Percentiles rank a stretch among this genome's conserved stretches.
These are phyloP conservation scores for Tremellales sp. DNA, from an alignment of 1,284 basidiomycete genomes.

Conservation along the genomic window DNA sequence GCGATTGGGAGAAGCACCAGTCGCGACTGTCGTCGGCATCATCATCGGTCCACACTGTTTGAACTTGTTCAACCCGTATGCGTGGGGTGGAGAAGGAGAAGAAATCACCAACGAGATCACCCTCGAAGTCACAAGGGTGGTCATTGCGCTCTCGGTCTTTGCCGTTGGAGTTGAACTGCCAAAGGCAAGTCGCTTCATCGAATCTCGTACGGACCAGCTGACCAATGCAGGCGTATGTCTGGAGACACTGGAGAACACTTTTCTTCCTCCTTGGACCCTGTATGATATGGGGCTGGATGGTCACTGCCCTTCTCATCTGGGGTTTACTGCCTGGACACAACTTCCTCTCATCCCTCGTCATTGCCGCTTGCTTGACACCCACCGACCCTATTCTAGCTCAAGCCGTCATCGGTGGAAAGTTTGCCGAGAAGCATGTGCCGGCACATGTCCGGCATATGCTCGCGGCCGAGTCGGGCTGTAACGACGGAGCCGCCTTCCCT, in stretches of 20 bases:
- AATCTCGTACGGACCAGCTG: neutral
- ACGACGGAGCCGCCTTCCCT: conserved; percentile 93
- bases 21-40: conserved; percentile 92
- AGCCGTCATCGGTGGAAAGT: conserved; percentile 86
- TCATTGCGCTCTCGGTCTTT: conserved; percentile 95
- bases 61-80: conserved; percentile 76
- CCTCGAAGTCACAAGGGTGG: conserved; percentile 88
- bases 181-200: conserved; percentile 52
- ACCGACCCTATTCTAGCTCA: conserved; percentile 73
- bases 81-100: conserved; percentile 62
- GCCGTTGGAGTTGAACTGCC: conserved; percentile 95
- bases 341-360: conserved; percentile 80
- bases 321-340: conserved; percentile 79
- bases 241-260: conserved; percentile 82
- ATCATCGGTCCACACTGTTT: conserved; percentile 84
- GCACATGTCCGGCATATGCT: conserved; percentile 89
- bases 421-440: conserved; percentile 97
- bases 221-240: conserved; percentile 65
- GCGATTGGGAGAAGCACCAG: conserved; percentile 94
- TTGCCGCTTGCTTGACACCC: conserved; percentile 91
- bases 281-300: conserved; percentile 83
- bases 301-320: conserved; percentile 80
- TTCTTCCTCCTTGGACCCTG: conserved; percentile 81
- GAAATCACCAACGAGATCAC: conserved; percentile 65
- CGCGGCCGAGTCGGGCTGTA: conserved; percentile 87